These are phyloP conservation scores for Phytophthora citricola DNA, from an alignment of 352 stramenopile genomes.

Conservation along the genomic window DNA sequence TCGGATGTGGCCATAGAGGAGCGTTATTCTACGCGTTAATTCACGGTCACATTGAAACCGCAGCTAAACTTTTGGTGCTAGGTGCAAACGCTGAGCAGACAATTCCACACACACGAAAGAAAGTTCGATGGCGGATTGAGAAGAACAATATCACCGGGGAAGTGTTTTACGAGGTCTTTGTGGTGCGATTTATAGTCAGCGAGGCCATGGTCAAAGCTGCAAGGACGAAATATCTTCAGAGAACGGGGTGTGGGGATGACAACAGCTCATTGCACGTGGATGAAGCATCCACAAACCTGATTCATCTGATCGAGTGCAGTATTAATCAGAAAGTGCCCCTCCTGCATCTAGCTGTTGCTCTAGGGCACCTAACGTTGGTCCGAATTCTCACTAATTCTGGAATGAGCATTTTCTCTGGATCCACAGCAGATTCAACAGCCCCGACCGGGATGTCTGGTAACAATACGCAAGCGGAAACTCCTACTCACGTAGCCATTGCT, in stretches of 20 bases:
- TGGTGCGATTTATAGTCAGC: conserved; percentile 32
- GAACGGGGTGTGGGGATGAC: not conserved
- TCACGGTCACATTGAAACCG: conserved; percentile 60
- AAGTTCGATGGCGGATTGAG: conserved; percentile 3
- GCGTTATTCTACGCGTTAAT: conserved; percentile 62
- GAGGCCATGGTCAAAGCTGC: conserved; percentile 36
- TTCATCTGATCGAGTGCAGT: conserved; percentile 51
- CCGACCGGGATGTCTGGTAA: conserved; percentile 4
- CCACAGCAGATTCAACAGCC: not conserved
- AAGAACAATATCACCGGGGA: not conserved
- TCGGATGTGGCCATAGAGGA: conserved; percentile 32
- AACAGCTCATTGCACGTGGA: not conserved
- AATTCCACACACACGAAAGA: conserved; percentile 43
- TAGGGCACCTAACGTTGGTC: conserved; percentile 47
- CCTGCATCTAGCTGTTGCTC: conserved; percentile 44
- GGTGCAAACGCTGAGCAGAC: conserved; percentile 55
- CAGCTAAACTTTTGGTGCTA: conserved; percentile 61
- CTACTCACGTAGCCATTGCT: conserved; percentile 59
- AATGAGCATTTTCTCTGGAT: conserved; percentile 47
- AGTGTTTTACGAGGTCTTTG: conserved; percentile 11
- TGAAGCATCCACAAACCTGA: conserved; percentile 25
- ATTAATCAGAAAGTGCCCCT: conserved; percentile 51
- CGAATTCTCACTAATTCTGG: conserved; percentile 49
- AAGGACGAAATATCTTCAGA: conserved; percentile 18
- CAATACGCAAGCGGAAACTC: conserved; percentile 37